Evolutionary conservation across 1,284 basidiomycete species (phyloP), one percentile per base, ranked within the genome.

Genomic region (Athelia psychrophila): DNA sequence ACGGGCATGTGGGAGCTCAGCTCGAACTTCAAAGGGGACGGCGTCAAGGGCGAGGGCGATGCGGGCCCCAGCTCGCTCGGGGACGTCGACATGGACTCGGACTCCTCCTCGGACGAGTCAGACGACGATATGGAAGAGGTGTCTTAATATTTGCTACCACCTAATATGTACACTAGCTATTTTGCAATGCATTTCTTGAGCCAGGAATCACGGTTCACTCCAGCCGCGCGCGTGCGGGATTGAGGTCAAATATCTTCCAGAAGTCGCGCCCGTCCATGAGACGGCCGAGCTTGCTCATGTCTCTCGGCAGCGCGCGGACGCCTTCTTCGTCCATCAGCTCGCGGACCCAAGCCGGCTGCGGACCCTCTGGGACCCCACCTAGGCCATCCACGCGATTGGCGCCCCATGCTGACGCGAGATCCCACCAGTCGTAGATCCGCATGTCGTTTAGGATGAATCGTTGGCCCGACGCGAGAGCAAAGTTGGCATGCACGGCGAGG

Each of bases 1-100:
- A 86, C 84, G 51, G 85, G 84, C 12, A 67, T 79, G 52, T 89
- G 84, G 83, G 84, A 88, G 67, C 74, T 88, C 50, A 80, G 82
- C 61, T 77, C 81, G 51, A 83, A 80, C 56, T 88, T 78, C 68
- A 82, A 81, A 59, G 80, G 79, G 52, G 76, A 77, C 25, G 79
- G 77, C 62, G 83, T 83, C 57, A 84, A 84, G 62, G 76, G 70
- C 0, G 84, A 84, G 58, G 76, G 79, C 48, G 76, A 81, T 2
- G 72, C 78, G 20, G 71, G 71, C 9, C 67, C 77, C 2, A 74
- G 72, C 58, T 57, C 60, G 30, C 60, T 54, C 36, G 55, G 57
- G 23, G 71, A 72, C 48, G 56, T 68, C n/a, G 67, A 72, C 42
- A 70, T 74, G 70, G 74, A 60, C n/a, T 62, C 57, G 22, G 65